Percentiles rank a stretch among this genome's conserved stretches.
phyloP scores from a whole-genome alignment of 192 early-diverging fungal species.

The Lunasporangiospora selenospora region DNA sequence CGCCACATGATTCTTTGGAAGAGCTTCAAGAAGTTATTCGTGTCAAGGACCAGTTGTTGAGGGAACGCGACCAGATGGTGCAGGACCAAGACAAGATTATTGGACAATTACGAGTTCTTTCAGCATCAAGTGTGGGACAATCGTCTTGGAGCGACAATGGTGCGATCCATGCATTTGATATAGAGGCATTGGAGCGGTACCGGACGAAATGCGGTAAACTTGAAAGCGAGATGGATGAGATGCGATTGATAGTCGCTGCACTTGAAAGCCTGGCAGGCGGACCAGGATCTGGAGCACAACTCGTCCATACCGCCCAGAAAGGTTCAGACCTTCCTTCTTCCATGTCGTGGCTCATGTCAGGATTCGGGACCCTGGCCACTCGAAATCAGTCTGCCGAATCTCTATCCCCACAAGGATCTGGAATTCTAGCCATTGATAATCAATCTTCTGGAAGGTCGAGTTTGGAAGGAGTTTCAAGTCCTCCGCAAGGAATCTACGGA shows the following conservation, averaged over 20 bases:
- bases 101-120: not conserved
- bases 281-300: slow-evolving; percentile 33
- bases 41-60: slow-evolving; percentile 27
- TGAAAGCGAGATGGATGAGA: slow-evolving; percentile 45
- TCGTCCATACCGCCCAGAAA: slow-evolving; percentile 15
- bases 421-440: too few species aligned
- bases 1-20: slow-evolving; percentile 7
- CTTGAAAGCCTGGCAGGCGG: slow-evolving; percentile 26
- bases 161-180: slow-evolving; percentile 24
- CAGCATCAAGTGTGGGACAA: too few species aligned
- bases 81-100: slow-evolving; percentile 17
- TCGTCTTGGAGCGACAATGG: too few species aligned
- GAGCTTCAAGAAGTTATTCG: slow-evolving; percentile 36
- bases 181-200: slow-evolving; percentile 20
- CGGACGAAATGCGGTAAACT: slow-evolving; percentile 25
- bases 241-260: slow-evolving; percentile 33
- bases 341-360: slow-evolving; percentile 15
- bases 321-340: not conserved
- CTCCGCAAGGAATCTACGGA: too few species aligned
- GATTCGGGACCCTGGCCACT: slow-evolving; percentile 5
- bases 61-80: slow-evolving; percentile 23
- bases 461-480: not conserved
- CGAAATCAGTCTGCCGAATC: not conserved
- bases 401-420: not conserved
- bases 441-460: not conserved